phyloP scores from a whole-genome alignment of 306 rosid genomes.

The Cucurbita maxima region DNA sequence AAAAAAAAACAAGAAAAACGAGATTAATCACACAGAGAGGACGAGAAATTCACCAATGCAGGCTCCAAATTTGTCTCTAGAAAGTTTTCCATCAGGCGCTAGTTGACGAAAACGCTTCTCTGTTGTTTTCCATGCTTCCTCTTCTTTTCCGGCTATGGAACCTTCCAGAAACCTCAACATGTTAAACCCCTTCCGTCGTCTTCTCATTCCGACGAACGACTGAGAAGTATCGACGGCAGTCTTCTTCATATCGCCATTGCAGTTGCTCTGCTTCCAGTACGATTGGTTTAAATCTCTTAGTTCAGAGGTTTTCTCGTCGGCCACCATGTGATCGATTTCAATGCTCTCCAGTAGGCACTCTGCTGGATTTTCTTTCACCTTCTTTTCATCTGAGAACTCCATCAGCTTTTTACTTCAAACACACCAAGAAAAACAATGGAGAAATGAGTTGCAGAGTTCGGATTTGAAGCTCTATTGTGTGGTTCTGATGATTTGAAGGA shows the following conservation, averaged over 20 bases:
- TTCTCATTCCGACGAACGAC: slow-evolving; percentile 8
- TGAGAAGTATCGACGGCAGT: slow-evolving; percentile 2
- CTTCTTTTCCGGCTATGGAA: slow-evolving; percentile 53
- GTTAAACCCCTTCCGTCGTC: slow-evolving; percentile 30
- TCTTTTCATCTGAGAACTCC: slow-evolving; percentile 13
- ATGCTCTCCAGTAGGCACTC: slow-evolving; percentile 41
- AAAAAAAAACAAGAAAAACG: background rate
- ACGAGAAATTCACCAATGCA: slow-evolving; percentile 44
- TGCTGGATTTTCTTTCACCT: slow-evolving; percentile 18
- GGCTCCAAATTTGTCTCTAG: slow-evolving; percentile 56
- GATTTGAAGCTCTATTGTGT: background rate
- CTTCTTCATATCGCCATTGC: slow-evolving; percentile 17
- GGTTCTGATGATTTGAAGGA: background rate
- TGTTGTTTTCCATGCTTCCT: slow-evolving; percentile 49
- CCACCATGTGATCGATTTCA: slow-evolving; percentile 33
- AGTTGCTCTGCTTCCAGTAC: background rate
- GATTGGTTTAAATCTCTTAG: slow-evolving; percentile 8
- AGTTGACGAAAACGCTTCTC: slow-evolving; percentile 42
- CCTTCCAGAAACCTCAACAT: slow-evolving; percentile 68
- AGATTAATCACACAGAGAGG: background rate
- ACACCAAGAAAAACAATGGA: background rate
- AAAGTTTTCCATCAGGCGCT: slow-evolving; percentile 34
- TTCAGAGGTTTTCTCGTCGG: background rate
- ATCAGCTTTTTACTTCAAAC: background rate
- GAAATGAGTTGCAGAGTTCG: background rate